Evolutionary conservation across 176 grass and related monocot genomes (phyloP).

Genomic region (Otatea glauca): DNA sequence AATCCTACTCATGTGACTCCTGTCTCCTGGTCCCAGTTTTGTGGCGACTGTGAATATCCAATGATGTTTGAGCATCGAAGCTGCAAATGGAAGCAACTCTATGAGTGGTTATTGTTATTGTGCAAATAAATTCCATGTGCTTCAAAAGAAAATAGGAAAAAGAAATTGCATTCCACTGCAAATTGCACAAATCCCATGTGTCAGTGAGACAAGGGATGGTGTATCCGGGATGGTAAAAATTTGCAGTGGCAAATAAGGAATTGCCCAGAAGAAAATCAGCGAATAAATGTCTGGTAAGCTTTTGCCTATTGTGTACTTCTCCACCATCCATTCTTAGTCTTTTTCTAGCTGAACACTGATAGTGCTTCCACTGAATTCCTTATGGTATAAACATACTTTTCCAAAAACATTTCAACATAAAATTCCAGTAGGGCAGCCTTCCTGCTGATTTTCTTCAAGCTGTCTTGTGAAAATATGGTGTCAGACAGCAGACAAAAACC

Average conservation of each 20-base stretch:
- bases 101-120: neutral
- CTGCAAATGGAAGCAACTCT: neutral
- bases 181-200: too few species aligned
- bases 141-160: slow-evolving; percentile 8
- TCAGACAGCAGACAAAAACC: neutral
- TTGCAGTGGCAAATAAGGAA: too few species aligned
- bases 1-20: slow-evolving; percentile 45
- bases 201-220: too few species aligned
- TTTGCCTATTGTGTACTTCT: neutral
- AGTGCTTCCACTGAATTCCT: neutral
- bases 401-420: neutral
- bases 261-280: neutral
- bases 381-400: neutral
- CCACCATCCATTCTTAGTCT: neutral
- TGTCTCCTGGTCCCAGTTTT: slow-evolving; percentile 40
- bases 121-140: neutral
- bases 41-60: neutral
- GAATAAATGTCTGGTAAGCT: neutral
- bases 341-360: neutral
- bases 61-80: neutral
- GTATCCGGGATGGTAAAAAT: too few species aligned
- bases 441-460: neutral
- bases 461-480: neutral
- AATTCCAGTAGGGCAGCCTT: neutral
- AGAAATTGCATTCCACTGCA: too few species aligned